Conservation (phyloP, 495 filamentous ascomycete species). For the Sordaria brevicollis region DNA sequence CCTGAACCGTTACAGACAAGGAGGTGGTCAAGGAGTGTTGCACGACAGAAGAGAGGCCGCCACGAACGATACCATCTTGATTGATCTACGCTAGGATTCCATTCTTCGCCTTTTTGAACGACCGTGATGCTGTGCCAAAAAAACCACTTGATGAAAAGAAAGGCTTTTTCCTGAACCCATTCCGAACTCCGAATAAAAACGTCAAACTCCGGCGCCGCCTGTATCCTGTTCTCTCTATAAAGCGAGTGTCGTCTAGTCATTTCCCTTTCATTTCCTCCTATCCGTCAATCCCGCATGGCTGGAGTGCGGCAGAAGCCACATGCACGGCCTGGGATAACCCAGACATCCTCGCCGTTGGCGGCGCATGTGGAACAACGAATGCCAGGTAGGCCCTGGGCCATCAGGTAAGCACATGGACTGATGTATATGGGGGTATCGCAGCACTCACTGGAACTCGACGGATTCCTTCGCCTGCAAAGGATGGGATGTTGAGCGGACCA, state of each 20-base stretch:
- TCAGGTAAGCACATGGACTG: neutral
- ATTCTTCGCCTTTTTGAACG: neutral
- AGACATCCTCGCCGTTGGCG: constrained; percentile 36
- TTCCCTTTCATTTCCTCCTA: neutral
- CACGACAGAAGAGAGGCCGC: neutral
- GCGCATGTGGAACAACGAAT: constrained; percentile 21
- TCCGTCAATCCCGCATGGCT: neutral
- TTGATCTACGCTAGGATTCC: neutral
- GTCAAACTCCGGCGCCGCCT: neutral
- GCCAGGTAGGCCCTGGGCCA: constrained; percentile 11
- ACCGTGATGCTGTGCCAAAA: neutral
- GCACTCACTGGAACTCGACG: constrained; percentile 1
- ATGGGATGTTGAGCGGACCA: neutral
- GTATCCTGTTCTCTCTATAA: neutral
- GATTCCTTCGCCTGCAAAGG: neutral
- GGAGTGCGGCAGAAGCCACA: constrained; percentile 37
- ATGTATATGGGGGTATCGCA: neutral
- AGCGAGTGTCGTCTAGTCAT: neutral
- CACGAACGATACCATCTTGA: neutral
- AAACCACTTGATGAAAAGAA: neutral
- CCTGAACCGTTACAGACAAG: neutral
- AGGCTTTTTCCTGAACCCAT: neutral
- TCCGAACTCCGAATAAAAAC: neutral
- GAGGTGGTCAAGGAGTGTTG: neutral
- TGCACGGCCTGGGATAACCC: constrained; percentile 37